Base-by-base conservation (phyloP, 164 flowering plant genomes). In the Amborella trichopoda region DNA sequence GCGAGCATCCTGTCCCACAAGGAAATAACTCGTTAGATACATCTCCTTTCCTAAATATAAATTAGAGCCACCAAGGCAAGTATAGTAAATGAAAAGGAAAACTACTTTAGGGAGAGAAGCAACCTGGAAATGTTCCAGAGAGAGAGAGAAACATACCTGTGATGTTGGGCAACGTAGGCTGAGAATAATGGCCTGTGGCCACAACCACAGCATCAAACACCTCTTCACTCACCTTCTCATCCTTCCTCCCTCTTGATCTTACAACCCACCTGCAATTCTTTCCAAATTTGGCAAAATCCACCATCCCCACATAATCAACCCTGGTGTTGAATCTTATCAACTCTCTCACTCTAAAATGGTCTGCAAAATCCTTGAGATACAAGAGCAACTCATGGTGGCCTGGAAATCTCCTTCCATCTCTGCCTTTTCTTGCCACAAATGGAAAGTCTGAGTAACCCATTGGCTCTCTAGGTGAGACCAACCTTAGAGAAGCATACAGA, bases 361-460 rank as follows among this genome's bases (percentile, higher is more conserved):
- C 85, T 47, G 80, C 69, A 40, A 80, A 89, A 44, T 85, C 97
- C 25, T 49, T 46, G 0, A 89, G 60, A 54, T 85, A 89, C 68
- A 68, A 28, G 18, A 65, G 50, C 13, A 89, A 67, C 46, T 89
- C 97, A 55, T 25, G 59, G 44, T 89, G 97, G 10, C 95, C 82
- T 0, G 97, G 97, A 56, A 85, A 89, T 32, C 95, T 70, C 68
- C 97, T 73, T 65, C 37, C 53, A 41, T 89, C 97, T 42, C 94
- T 66, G 1, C 79, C 86, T 59, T 83, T 71, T 61, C 74, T 81
- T 5, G 51, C 64, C 55, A 58, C 11, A 48, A 89, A 82, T 5
- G 95, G 95, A 20, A 89, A 85, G 49, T 89, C 97, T 22, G 76
- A 69, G 64, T 46, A 89, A 17, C 97, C 95, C 94, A 85, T 85